phyloP scores from a whole-genome alignment of 1,139 yeast genomes.

The Scheffersomyces lignicola region DNA sequence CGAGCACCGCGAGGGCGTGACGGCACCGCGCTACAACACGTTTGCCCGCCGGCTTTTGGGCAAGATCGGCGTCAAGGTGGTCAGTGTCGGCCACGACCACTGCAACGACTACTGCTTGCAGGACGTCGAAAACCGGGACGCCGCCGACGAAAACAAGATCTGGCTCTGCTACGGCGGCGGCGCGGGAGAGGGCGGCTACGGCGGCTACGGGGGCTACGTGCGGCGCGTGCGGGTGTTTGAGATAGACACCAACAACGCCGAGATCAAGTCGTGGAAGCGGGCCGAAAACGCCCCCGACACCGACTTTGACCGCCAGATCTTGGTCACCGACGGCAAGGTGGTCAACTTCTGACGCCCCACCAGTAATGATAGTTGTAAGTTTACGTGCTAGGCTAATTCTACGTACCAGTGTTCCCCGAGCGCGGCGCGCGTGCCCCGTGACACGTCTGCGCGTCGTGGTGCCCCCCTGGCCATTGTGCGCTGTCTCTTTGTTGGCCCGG shows the following conservation, averaged over 20 bases:
- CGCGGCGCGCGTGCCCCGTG: too few species aligned
- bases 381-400: too few species aligned
- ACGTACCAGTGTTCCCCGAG: too few species aligned
- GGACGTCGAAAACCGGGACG: slow-evolving; percentile 33
- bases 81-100: slow-evolving; percentile 91
- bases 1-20: slow-evolving; percentile 63
- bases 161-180: slow-evolving; percentile 97
- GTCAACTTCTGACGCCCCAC: slow-evolving; percentile 20
- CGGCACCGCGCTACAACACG: slow-evolving; percentile 73
- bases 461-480: too few species aligned
- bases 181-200: slow-evolving; percentile 92
- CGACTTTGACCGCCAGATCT: slow-evolving; percentile 55
- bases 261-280: slow-evolving; percentile 75
- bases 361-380: too few species aligned
- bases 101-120: slow-evolving; percentile 84
- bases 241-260: slow-evolving; percentile 51
- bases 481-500: too few species aligned
- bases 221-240: slow-evolving; percentile 76
- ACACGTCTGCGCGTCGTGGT: too few species aligned
- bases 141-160: slow-evolving; percentile 40
- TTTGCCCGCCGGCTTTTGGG: slow-evolving; percentile 61
- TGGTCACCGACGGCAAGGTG: slow-evolving; percentile 52
- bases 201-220: slow-evolving; percentile 82
- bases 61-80: slow-evolving; percentile 66
- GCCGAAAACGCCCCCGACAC: slow-evolving; percentile 52